Evolutionary conservation across 1,139 yeast species (phyloP), one percentile per base, ranked within the genome.

Genomic region (Sugiyamaella pinicola): DNA sequence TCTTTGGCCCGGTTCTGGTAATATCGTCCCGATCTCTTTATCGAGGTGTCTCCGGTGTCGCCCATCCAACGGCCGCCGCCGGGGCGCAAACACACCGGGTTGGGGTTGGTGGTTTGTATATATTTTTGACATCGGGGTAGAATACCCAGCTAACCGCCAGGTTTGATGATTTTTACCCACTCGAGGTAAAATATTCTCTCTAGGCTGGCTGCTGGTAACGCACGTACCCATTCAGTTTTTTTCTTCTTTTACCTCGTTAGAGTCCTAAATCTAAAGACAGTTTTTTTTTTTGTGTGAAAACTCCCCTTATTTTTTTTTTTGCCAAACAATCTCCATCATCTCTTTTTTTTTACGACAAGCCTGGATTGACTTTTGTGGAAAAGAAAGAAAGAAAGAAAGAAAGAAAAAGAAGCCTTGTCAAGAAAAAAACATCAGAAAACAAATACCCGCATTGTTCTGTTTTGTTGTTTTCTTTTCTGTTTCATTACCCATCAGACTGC

Each of bases 231-330:
- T 19, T 15, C 24, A 26, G 28, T 43, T 33, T 43, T 43, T 43
- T 43, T 43, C 47, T 15, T 34, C 45, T 19, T 15, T 26, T 28
- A 42, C 46, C 46, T 42, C 46, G 46, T 42, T 42, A 42, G 37
- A 42, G 46, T 42, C 46, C 46, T 42, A 42, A 42, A 29, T 42
- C 35, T 42, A 4, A 42, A 33, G 40, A 37, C 22, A 17, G 10
- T 22, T 44, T 44, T 44, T 44, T 44, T 33, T 44, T 13, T 21
- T 10, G 5, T 6, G 18, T 15, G n/a, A 31, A 28, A 17, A 41
- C 38, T 34, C 26, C 33, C 17, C 17, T 15, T 33, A 24, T 18
- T 28, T 34, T 44, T 34, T 44, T 44, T 19, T 29, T 21, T n/a
- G n/a, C 28, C 33, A 31, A 31, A 42, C 37, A 42, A 29, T 13